These are phyloP conservation scores for Didymella sp. DNA, from an alignment of 2,329 filamentous ascomycete genomes.

Conservation along the genomic window DNA sequence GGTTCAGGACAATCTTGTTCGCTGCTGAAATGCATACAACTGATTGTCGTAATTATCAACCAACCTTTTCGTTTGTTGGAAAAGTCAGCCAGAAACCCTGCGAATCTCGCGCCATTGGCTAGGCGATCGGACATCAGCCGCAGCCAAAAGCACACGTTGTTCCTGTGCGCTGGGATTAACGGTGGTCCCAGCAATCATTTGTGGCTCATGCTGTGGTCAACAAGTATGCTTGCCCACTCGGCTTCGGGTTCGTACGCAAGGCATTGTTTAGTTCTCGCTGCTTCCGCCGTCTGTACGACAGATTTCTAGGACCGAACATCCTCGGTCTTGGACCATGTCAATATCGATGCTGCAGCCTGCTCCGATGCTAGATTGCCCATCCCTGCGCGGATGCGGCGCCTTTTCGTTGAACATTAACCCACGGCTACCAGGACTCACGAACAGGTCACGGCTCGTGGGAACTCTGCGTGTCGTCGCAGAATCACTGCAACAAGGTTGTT, in stretches of 20 bases:
- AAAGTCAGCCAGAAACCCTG: background rate
- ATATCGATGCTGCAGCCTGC: slow-evolving; percentile 25
- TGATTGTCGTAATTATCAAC: slow-evolving; percentile 26
- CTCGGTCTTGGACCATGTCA: slow-evolving; percentile 15
- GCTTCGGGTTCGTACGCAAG: slow-evolving; percentile 24
- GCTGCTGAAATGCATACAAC: slow-evolving; percentile 11
- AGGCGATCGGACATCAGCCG: slow-evolving; percentile 36
- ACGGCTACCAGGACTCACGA: slow-evolving; percentile 1
- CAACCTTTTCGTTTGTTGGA: slow-evolving; percentile 16
- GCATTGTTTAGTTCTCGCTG: background rate
- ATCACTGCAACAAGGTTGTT: slow-evolving; percentile 26
- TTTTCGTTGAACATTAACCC: slow-evolving; percentile 15
- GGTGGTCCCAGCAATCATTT: slow-evolving; percentile 45
- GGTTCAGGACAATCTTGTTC: background rate
- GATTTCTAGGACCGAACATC: slow-evolving; percentile 19
- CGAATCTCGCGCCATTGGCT: slow-evolving; percentile 9
- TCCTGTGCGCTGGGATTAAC: slow-evolving; percentile 47
- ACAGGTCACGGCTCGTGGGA: slow-evolving; percentile 21
- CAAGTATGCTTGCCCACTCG: slow-evolving; percentile 28
- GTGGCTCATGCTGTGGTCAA: slow-evolving; percentile 45
- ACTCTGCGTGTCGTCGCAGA: slow-evolving; percentile 19
- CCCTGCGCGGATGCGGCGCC: slow-evolving; percentile 17
- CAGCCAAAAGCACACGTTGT: slow-evolving; percentile 28
- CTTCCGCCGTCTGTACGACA: slow-evolving; percentile 20
- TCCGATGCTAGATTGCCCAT: slow-evolving; percentile 23